Conservation (phyloP, 2,329 filamentous ascomycete genomes). For the Diaporthe vaccinii region DNA sequence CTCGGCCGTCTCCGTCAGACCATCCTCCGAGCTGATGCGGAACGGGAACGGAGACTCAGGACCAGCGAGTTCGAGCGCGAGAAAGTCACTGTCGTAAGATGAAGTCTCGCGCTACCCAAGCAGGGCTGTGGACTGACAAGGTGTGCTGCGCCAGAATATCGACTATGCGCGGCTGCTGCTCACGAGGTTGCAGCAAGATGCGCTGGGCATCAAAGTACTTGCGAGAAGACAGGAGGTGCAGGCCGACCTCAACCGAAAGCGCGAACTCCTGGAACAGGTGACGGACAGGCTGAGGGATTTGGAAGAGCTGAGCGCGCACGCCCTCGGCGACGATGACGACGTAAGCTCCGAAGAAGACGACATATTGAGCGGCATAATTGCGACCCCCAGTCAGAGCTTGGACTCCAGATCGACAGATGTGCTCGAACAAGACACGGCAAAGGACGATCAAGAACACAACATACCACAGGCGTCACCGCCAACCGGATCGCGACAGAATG, state of each 20-base stretch:
- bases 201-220: slow-evolving; percentile 69
- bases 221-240: slow-evolving; percentile 72
- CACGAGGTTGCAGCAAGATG: slow-evolving; percentile 78
- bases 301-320: slow-evolving; percentile 65
- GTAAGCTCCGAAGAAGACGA: slow-evolving; percentile 70
- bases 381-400: slow-evolving; percentile 67
- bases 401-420: slow-evolving; percentile 53
- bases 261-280: slow-evolving; percentile 75
- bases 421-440: slow-evolving; percentile 43
- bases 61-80: slow-evolving; percentile 76
- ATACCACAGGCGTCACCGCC: slow-evolving; percentile 25
- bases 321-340: slow-evolving; percentile 55
- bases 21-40: slow-evolving; percentile 72
- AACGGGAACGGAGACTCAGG: slow-evolving; percentile 69
- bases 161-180: slow-evolving; percentile 78
- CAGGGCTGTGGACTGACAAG: slow-evolving; percentile 30
- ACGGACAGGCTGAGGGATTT: slow-evolving; percentile 77
- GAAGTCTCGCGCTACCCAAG: background rate
- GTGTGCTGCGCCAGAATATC: slow-evolving; percentile 68
- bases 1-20: slow-evolving; percentile 75
- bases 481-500: slow-evolving; percentile 7
- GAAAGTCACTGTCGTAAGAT: slow-evolving; percentile 66
- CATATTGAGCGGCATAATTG: slow-evolving; percentile 66
- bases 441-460: slow-evolving; percentile 37
- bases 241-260: slow-evolving; percentile 73